A percentile compares a stretch with the other conserved stretches of the same genome.
These are phyloP conservation scores for Infundibulicybe gibba DNA, from an alignment of 768 basidiomycete species.

Conservation along the genomic window DNA sequence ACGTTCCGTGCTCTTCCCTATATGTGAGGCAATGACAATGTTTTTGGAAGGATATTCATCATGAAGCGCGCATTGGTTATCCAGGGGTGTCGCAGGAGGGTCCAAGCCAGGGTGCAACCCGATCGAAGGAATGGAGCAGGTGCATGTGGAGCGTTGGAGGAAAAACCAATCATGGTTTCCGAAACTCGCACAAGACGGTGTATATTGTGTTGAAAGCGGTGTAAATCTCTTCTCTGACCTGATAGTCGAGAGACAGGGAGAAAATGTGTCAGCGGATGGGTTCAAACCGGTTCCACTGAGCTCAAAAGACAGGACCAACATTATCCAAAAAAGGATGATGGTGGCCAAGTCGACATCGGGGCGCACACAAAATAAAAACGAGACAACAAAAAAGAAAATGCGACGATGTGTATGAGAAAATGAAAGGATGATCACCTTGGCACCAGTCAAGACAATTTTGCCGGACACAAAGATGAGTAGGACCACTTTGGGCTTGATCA, in stretches of 20 bases:
- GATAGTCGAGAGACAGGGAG: constrained; percentile 27
- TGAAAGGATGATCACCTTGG: constrained; percentile 69
- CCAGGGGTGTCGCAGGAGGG: not conserved
- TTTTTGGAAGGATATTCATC: constrained; percentile 6
- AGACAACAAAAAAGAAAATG: constrained; percentile 10
- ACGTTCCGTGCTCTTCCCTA: constrained; percentile 37
- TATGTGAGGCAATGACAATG: constrained; percentile 11
- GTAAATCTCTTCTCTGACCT: constrained; percentile 99
- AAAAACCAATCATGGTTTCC: constrained; percentile 60
- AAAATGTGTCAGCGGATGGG: constrained; percentile 42
- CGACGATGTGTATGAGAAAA: constrained; percentile 13
- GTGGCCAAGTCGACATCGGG: not conserved
- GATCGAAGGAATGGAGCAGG: constrained; percentile 6
- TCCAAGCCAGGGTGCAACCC: constrained; percentile 7
- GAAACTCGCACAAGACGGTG: constrained; percentile 94
- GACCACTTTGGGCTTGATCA: constrained; percentile 99
- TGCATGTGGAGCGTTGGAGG: constrained; percentile 2
- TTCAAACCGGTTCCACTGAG: constrained; percentile 42
- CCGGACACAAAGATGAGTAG: constrained; percentile 98
- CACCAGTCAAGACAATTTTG: constrained; percentile 98
- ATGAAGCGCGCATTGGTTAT: too few species aligned
- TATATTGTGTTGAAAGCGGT: constrained; percentile 99
- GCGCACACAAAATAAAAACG: constrained; percentile 9
- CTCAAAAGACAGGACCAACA: constrained; percentile 28
- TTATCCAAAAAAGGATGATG: constrained; percentile 12